A percentile compares a stretch with the other conserved stretches of the same genome.
Evolutionary conservation across 208 protist genomes (phyloP).

Genomic region (Leishmania amazonensis): DNA sequence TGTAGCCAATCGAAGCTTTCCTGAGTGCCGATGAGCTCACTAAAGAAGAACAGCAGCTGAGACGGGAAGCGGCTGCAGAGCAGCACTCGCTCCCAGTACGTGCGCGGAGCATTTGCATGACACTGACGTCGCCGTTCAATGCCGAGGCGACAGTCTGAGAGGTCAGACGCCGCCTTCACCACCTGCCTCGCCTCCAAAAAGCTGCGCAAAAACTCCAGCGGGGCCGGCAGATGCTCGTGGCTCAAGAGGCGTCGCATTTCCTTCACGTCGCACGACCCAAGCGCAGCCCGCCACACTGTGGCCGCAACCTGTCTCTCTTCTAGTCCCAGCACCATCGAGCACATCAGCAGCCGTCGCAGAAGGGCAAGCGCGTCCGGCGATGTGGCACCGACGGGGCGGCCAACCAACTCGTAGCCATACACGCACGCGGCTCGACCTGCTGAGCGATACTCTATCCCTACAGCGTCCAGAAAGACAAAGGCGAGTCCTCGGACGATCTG

Average conservation of each 20-base stretch:
- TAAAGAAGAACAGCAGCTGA: slow-evolving; percentile 42
- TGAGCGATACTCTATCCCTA: slow-evolving; percentile 23
- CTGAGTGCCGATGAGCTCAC: slow-evolving; percentile 29
- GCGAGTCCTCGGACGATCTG: slow-evolving; percentile 37
- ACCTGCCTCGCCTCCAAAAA: background rate
- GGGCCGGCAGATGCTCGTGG: slow-evolving; percentile 2
- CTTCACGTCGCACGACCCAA: background rate
- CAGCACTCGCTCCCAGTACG: slow-evolving; percentile 28
- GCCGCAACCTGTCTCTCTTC: background rate
- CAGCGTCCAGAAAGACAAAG: slow-evolving; percentile 64
- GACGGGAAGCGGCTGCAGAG: slow-evolving; percentile 30
- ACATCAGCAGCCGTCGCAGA: slow-evolving; percentile 19
- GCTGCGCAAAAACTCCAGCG: slow-evolving; percentile 16
- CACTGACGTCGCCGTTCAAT: background rate
- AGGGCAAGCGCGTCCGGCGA: slow-evolving; percentile 3
- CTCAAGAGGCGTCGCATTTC: slow-evolving; percentile 13
- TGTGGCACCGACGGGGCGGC: slow-evolving; percentile 7
- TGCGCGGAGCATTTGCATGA: background rate
- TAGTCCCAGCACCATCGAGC: slow-evolving; percentile 10
- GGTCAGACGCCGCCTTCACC: background rate
- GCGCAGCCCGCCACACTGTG: background rate
- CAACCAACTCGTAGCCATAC: slow-evolving; percentile 22
- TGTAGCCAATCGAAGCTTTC: slow-evolving; percentile 16
- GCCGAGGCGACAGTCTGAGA: background rate
- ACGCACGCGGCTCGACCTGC: slow-evolving; percentile 8